A percentile compares a stretch with the other conserved stretches of the same genome.
Conservation (phyloP, 208 protist species). For the Crithidia acanthocephali region DNA sequence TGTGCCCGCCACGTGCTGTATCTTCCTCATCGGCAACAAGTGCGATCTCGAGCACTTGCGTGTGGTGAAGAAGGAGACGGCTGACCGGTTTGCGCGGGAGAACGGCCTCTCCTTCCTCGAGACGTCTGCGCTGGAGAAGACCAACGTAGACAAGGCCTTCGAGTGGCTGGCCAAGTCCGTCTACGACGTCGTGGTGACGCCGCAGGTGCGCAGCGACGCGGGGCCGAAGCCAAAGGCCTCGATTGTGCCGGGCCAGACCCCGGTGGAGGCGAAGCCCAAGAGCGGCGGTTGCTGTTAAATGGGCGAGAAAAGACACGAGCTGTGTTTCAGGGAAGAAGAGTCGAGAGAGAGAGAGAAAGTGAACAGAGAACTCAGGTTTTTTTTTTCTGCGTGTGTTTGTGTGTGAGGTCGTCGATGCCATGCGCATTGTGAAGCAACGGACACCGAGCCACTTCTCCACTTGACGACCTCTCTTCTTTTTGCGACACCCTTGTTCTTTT, state of each 20-base stretch:
- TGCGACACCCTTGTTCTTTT: no score
- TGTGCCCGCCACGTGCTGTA: conserved; percentile 96
- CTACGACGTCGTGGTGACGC: conserved; percentile 85
- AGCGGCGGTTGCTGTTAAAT: conserved; percentile 56
- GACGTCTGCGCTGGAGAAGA: conserved; percentile 98
- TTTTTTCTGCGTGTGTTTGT: conserved; percentile 1
- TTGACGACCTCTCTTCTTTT: not conserved
- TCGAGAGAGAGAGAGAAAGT: not conserved
- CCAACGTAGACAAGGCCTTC: conserved; percentile 99
- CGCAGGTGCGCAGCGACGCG: conserved; percentile 43
- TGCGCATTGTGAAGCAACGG: no score
- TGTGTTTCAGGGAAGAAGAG: not conserved
- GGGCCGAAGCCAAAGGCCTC: conserved; percentile 38
- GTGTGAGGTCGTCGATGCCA: no score
- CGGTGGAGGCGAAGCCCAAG: conserved; percentile 39
- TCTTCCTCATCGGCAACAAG: conserved; percentile 99
- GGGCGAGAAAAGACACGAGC: conserved; percentile 25
- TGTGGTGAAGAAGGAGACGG: conserved; percentile 95
- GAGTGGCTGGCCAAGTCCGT: conserved; percentile 97
- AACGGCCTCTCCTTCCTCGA: conserved; percentile 98
- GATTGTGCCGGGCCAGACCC: conserved; percentile 41
- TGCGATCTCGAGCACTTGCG: conserved; percentile 93
- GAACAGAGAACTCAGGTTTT: no score
- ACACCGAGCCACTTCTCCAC: not conserved
- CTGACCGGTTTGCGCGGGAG: conserved; percentile 95